phyloP scores from a whole-genome alignment of 768 basidiomycete genomes.

The Phlebiopsis gigantea region DNA sequence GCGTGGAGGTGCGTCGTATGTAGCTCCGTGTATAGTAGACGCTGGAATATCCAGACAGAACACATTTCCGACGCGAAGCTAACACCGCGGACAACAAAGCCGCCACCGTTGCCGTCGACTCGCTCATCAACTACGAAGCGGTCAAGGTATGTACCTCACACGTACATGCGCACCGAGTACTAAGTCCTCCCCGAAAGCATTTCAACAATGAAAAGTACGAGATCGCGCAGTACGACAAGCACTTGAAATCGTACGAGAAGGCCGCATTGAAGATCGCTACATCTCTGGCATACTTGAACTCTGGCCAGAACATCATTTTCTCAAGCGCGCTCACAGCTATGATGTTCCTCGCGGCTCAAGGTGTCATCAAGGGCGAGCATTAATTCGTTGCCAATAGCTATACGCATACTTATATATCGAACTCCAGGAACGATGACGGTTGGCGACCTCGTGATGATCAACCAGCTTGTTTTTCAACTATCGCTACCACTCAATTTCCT shows the following conservation, averaged over 20 bases:
- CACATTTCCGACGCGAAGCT: slow-evolving; percentile 88
- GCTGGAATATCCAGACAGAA: slow-evolving; percentile 44
- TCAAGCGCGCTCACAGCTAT: slow-evolving; percentile 88
- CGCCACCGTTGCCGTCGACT: slow-evolving; percentile 89
- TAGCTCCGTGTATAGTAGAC: not conserved
- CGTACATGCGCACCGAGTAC: not conserved
- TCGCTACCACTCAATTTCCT: slow-evolving; percentile 96
- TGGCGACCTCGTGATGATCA: slow-evolving; percentile 98
- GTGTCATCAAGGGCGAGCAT: slow-evolving; percentile 75
- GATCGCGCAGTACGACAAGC: slow-evolving; percentile 85
- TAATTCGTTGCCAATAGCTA: not conserved
- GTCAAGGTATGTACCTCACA: slow-evolving; percentile 67
- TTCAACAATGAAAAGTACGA: slow-evolving; percentile 98
- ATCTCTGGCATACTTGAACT: slow-evolving; percentile 88
- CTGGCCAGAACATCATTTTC: slow-evolving; percentile 96
- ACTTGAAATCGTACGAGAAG: slow-evolving; percentile 83
- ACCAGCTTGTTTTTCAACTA: slow-evolving; percentile 96
- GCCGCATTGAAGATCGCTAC: slow-evolving; percentile 94
- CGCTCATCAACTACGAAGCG: slow-evolving; percentile 96
- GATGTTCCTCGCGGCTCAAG: slow-evolving; percentile 96
- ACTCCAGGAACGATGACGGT: slow-evolving; percentile 89
- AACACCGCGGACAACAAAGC: slow-evolving; percentile 97
- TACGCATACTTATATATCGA: not conserved
- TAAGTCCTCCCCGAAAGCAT: slow-evolving; percentile 45
- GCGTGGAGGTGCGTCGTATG: slow-evolving; percentile 89